A percentile compares a stretch with the other conserved stretches of the same genome.
phyloP scores from a whole-genome alignment of 2,329 filamentous ascomycete species.

The Cercospora sp. region DNA sequence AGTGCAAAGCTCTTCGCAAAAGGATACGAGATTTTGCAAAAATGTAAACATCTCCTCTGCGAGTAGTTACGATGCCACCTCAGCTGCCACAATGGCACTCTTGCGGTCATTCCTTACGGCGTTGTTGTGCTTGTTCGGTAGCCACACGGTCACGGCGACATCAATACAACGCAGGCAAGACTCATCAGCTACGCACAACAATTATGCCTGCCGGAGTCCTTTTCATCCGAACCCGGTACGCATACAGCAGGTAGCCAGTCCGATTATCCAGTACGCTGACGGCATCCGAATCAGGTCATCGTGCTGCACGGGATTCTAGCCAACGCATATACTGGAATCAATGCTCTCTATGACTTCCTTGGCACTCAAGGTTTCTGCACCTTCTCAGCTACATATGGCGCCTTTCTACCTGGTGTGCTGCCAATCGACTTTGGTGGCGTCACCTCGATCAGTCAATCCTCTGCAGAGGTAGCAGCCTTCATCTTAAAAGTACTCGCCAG shows the following conservation, averaged over 20 bases:
- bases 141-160: not conserved
- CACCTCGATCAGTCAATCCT: conserved; percentile 2
- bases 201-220: conserved; percentile 17
- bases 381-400: conserved; percentile 15
- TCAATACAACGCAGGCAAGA: not conserved
- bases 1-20: not conserved
- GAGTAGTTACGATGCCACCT: not conserved
- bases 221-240: conserved; percentile 15
- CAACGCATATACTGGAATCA: conserved; percentile 8
- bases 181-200: conserved; percentile 14
- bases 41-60: not conserved
- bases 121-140: not conserved
- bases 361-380: conserved; percentile 13
- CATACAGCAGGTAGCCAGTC: not conserved
- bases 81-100: not conserved
- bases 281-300: conserved; percentile 3
- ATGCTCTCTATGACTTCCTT: conserved; percentile 6
- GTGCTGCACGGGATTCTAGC: conserved; percentile 5
- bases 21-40: not conserved
- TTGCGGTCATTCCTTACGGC: not conserved
- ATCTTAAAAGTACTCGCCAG: conserved; percentile 9
- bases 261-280: not conserved
- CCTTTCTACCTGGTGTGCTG: not conserved
- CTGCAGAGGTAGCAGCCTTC: conserved; percentile 14
- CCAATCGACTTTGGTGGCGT: conserved; percentile 8